A percentile compares a stretch with the other conserved stretches of the same genome.
These are phyloP conservation scores for Moesziomyces globuligerus DNA, from an alignment of 1,284 basidiomycete species.

Conservation along the genomic window DNA sequence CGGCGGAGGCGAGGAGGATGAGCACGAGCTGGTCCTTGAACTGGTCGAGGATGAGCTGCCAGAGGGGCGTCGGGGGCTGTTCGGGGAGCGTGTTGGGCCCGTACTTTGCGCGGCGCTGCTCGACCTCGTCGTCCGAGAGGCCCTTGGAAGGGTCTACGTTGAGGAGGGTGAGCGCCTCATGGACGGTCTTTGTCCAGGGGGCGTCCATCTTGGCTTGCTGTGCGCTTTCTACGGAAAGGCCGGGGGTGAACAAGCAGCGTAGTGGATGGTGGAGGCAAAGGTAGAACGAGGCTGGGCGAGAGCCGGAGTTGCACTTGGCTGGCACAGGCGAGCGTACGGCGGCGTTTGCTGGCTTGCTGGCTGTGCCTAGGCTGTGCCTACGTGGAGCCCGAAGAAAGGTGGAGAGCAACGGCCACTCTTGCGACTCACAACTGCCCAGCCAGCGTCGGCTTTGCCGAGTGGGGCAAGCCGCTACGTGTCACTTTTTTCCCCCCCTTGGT, in stretches of 20 bases:
- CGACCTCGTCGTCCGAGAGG: constrained; percentile 55
- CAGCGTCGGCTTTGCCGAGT: neutral
- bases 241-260: neutral
- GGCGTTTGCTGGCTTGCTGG: neutral
- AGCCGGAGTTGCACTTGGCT: no score
- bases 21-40: constrained; percentile 73
- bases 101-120: constrained; percentile 39
- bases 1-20: constrained; percentile 64
- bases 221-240: neutral
- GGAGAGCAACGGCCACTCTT: no score
- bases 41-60: constrained; percentile 93
- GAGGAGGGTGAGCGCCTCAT: constrained; percentile 53
- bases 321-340: no score
- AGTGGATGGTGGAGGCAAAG: neutral
- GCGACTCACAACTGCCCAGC: neutral
- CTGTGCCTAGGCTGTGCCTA: neutral
- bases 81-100: constrained; percentile 76
- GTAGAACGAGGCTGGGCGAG: neutral
- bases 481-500: neutral
- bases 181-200: constrained; percentile 62
- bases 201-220: constrained; percentile 49
- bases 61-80: constrained; percentile 86
- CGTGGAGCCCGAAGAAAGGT: neutral
- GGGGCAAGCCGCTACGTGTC: neutral
- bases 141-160: constrained; percentile 53